Conservation (phyloP, 352 stramenopile genomes). For the Phytophthora multivora region DNA sequence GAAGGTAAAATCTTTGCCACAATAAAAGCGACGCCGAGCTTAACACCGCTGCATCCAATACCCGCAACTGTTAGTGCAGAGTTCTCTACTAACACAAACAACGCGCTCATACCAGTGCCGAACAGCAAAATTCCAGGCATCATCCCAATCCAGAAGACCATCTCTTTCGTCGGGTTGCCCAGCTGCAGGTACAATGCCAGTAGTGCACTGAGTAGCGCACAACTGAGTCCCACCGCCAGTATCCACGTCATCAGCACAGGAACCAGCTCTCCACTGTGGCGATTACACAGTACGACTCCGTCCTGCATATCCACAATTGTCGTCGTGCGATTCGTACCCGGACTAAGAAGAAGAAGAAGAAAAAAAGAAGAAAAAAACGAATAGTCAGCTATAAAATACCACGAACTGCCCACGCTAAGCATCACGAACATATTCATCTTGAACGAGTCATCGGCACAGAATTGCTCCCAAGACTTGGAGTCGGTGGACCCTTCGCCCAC, state of each 20-base stretch:
- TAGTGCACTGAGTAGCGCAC: constrained; percentile 46
- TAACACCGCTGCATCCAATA: constrained; percentile 41
- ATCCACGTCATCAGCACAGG: constrained; percentile 46
- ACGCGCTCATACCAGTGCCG: constrained; percentile 30
- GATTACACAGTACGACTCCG: constrained; percentile 40
- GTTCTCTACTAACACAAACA: not conserved
- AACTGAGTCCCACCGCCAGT: constrained; percentile 52
- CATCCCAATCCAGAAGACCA: constrained; percentile 63
- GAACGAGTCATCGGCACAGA: constrained; percentile 48
- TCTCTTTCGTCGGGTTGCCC: constrained; percentile 57
- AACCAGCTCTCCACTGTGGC: constrained; percentile 35
- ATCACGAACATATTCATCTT: constrained; percentile 21
- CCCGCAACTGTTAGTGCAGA: constrained; percentile 7
- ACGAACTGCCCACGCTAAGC: not conserved
- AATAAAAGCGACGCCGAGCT: constrained; percentile 47
- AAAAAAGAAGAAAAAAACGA: not conserved
- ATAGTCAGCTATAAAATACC: not conserved
- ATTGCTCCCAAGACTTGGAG: constrained; percentile 55
- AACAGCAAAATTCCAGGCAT: constrained; percentile 63
- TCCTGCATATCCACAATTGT: constrained; percentile 38
- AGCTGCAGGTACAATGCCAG: constrained; percentile 71
- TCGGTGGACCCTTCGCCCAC: constrained; percentile 36
- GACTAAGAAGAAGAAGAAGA: no score
- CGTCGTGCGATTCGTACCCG: constrained; percentile 32
- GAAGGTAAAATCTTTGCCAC: constrained; percentile 61